Conservation (phyloP, 1,139 yeast genomes). For the Cylindricascospora bacillispora region DNA sequence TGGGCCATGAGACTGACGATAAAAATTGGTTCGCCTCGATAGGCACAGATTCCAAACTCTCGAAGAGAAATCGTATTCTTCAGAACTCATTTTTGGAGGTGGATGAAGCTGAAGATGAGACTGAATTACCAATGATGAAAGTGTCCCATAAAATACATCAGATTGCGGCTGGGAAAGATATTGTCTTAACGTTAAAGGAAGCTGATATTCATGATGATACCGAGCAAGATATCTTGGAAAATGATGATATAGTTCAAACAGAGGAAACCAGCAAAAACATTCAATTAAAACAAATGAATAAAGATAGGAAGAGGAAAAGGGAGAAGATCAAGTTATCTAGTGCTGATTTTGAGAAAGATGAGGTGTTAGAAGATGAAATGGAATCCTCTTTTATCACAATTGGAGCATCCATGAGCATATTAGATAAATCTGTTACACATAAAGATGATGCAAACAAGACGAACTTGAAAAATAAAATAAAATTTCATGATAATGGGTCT, state of each 20-base stretch:
- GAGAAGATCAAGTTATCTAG: constrained; percentile 17
- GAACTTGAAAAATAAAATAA: constrained; percentile 11
- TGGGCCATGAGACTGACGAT: too few relatives aligned
- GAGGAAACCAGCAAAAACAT: constrained; percentile 6
- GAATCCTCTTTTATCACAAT: constrained; percentile 9
- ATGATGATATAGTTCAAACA: not conserved
- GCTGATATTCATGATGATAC: constrained; percentile 38
- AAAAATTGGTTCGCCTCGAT: too few relatives aligned
- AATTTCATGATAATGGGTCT: constrained; percentile 7
- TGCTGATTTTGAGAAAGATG: constrained; percentile 35
- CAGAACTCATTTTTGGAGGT: not conserved
- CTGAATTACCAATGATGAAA: constrained; percentile 17
- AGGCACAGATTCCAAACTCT: too few relatives aligned
- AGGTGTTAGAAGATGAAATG: too few relatives aligned
- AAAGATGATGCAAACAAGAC: not conserved
- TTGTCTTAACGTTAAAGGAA: constrained; percentile 57
- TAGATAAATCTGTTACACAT: too few relatives aligned
- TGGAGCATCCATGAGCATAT: too few relatives aligned
- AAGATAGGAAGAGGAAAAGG: constrained; percentile 14
- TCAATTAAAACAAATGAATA: constrained; percentile 15
- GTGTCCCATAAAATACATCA: constrained; percentile 10
- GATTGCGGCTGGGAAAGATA: constrained; percentile 25
- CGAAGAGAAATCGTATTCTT: too few relatives aligned
- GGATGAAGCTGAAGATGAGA: constrained; percentile 20
- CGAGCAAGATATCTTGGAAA: constrained; percentile 9